These are phyloP conservation scores for Ceratobasidium theobromae DNA, from an alignment of 1,284 basidiomycete genomes.

Conservation along the genomic window DNA sequence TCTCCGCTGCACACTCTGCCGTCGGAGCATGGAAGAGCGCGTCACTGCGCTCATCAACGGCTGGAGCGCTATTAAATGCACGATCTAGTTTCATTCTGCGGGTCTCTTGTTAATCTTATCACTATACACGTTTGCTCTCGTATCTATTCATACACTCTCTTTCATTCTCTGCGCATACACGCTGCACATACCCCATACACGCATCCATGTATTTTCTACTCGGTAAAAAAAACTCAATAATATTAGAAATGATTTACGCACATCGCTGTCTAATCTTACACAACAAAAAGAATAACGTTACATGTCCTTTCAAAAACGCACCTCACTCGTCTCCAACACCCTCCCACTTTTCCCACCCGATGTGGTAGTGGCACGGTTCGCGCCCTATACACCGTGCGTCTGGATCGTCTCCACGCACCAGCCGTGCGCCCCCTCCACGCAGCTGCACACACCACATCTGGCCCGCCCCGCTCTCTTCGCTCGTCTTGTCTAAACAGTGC, in stretches of 20 bases:
- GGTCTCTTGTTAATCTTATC: slow-evolving; percentile 9
- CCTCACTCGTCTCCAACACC: not conserved
- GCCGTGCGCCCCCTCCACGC: slow-evolving; percentile 5
- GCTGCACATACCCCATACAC: not conserved
- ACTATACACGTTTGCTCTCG: not conserved
- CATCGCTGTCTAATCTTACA: not conserved
- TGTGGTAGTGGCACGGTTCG: slow-evolving; percentile 13
- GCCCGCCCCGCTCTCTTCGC: not conserved
- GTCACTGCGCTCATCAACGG: slow-evolving; percentile 3
- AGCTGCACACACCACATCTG: slow-evolving; percentile 15
- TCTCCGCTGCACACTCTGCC: slow-evolving; percentile 6
- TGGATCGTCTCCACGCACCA: slow-evolving; percentile 34
- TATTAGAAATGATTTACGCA: not conserved
- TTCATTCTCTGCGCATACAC: slow-evolving; percentile 6
- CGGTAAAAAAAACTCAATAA: no score
- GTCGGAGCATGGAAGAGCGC: slow-evolving; percentile 9
- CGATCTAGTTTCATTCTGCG: not conserved
- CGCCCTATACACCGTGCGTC: slow-evolving; percentile 10
- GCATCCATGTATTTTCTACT: slow-evolving; percentile 16
- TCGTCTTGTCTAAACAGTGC: slow-evolving; percentile 25
- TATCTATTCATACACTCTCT: not conserved
- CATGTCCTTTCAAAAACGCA: not conserved
- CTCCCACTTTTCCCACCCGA: slow-evolving; percentile 22
- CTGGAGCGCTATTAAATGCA: slow-evolving; percentile 25
- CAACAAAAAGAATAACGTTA: slow-evolving; percentile 21